Base-by-base conservation (phyloP, 805 yeast species). In the Grigorovia humatica region DNA sequence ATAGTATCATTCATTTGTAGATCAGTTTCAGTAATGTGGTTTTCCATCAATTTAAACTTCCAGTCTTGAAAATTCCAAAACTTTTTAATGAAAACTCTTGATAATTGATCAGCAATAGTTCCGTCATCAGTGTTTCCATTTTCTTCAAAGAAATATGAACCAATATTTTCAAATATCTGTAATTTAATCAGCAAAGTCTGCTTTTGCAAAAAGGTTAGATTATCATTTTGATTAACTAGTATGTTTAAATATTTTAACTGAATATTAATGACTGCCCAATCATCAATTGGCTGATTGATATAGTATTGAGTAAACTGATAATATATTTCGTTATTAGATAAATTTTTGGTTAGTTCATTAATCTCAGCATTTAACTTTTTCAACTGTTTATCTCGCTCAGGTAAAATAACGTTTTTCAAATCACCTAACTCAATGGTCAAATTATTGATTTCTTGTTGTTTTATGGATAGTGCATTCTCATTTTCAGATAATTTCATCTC, bases 231-330 rank as follows among this genome's bases (percentile, higher is more conserved):
- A 4, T 38, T 11, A 32, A 43, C 7, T n/a, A 42, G 2, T 3
- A 18, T 30, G 2, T 2, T 9, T 9, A 48, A 6, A 18, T 43
- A 32, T 13, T 17, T 45, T 2, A 43, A 9, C 5, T 48, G 43
- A 12, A 30, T 17, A 7, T n/a, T 20, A 1, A 48, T 9, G 19
- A 11, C 19, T 5, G 19, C 29, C n/a, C 18, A 15, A 9, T 15
- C 12, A 12, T 5, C 20, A 15, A 2, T 9, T 11, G 30, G 4
- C 13, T 6, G 12, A 18, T 43, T 35, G 7, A 43, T 29, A 30
- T 48, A 48, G 43, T 19, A 48, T 2, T 48, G 46, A 8, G n/a
- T 32, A 48, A 49, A 49, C n/a, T 44, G 30, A 35, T 35, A 27
- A 35, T 44, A 44, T 1, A 17, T 4, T 38, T 35, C 17, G 12